Conservation (phyloP, 495 filamentous ascomycete species). For the Lophium mytilinum region DNA sequence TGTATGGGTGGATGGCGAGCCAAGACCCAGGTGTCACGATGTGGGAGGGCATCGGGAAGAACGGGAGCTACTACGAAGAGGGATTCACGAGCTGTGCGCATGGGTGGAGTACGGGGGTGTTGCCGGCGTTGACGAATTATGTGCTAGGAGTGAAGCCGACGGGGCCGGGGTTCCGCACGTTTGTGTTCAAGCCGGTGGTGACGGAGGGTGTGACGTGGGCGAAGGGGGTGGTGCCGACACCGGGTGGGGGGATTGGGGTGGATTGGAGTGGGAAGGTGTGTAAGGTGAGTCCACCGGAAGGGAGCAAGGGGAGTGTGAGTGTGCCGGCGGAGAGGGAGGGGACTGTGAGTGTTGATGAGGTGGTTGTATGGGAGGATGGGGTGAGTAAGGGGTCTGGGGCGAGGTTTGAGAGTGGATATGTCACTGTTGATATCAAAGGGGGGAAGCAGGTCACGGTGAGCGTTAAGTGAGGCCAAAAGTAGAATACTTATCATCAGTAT, state of each 20-base stretch:
- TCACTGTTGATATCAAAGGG: too few species aligned
- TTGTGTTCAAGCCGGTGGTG: neutral
- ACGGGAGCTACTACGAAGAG: neutral
- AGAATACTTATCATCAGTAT: too few species aligned
- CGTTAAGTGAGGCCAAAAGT: too few species aligned
- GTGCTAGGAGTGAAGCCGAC: constrained; percentile 1
- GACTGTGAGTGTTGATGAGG: too few species aligned
- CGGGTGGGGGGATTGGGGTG: neutral
- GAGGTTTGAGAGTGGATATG: too few species aligned
- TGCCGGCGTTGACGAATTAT: constrained; percentile 2
- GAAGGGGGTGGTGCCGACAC: neutral
- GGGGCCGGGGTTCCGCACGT: neutral
- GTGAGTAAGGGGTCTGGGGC: too few species aligned
- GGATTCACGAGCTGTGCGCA: constrained; percentile 1
- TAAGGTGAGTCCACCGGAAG: neutral
- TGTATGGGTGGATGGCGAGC: constrained; percentile 41
- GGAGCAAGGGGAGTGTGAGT: too few species aligned
- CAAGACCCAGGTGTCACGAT: constrained; percentile 38
- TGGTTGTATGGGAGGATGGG: too few species aligned
- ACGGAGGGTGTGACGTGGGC: neutral
- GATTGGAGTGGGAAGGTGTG: neutral
- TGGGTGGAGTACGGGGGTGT: constrained; percentile 2
- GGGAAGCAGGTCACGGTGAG: too few species aligned
- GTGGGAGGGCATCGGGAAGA: constrained; percentile 4
- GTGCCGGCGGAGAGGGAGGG: too few species aligned